Percentiles rank a stretch among this genome's conserved stretches.
These are phyloP conservation scores for Striga hermonthica DNA, from an alignment of 305 asterid genomes.

Conservation along the genomic window DNA sequence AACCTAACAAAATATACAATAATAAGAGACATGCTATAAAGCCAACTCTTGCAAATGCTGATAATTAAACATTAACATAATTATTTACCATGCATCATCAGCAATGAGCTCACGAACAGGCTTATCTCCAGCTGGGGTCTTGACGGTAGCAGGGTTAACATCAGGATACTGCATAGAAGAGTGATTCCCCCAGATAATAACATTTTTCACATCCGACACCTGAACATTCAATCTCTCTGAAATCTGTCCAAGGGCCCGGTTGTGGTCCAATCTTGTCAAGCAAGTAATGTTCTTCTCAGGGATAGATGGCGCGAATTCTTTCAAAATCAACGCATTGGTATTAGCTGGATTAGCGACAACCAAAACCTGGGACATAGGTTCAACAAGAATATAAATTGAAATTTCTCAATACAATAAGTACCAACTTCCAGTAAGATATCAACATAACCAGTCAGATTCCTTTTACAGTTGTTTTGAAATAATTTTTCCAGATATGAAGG, in stretches of 20 bases:
- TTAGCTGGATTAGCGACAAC: conserved; percentile 99
- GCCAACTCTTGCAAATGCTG: neutral
- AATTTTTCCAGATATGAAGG: too few relatives aligned
- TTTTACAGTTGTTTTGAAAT: too few relatives aligned
- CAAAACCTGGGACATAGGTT: conserved; percentile 58
- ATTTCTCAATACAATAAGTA: neutral
- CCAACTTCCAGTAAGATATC: neutral
- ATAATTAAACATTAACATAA: neutral
- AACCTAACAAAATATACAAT: conserved; percentile 43
- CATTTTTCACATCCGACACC: conserved; percentile 82
- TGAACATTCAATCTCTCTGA: conserved; percentile 82
- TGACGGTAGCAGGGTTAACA: conserved; percentile 83
- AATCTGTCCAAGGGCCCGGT: conserved; percentile 95
- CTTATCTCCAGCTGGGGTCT: conserved; percentile 67
- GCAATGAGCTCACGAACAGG: conserved; percentile 73
- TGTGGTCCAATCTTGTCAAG: conserved; percentile 94
- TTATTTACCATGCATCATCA: conserved; percentile 68
- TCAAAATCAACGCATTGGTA: conserved; percentile 87
- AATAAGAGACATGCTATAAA: neutral
- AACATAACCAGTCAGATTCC: too few relatives aligned
- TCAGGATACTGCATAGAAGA: conserved; percentile 94
- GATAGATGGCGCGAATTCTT: conserved; percentile 92
- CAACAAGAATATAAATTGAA: conserved; percentile 5
- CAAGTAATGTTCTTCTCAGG: conserved; percentile 82
- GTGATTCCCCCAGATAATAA: conserved; percentile 95